phyloP scores from a whole-genome alignment of 441 rosid genomes.

The Erodium trifolium region DNA sequence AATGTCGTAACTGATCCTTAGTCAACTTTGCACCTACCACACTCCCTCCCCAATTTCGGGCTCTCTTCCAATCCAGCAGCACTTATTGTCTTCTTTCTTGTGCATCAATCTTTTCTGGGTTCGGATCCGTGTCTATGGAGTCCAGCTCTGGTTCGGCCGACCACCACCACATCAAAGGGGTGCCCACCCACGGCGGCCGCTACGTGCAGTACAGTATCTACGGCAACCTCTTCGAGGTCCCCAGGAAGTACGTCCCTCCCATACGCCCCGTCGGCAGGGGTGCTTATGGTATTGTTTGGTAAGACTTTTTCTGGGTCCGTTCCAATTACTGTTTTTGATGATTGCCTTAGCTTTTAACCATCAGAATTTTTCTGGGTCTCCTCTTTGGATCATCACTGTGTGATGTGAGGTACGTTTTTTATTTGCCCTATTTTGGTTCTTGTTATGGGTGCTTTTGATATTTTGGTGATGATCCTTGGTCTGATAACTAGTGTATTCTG shows the following conservation, averaged over 20 bases:
- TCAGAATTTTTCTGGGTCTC: too few species aligned
- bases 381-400: too few species aligned
- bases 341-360: neutral
- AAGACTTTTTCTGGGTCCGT: slow-evolving; percentile 10
- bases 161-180: slow-evolving; percentile 48
- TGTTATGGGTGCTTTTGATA: neutral
- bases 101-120: slow-evolving; percentile 1
- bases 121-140: slow-evolving; percentile 23
- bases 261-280: slow-evolving; percentile 86
- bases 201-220: slow-evolving; percentile 71
- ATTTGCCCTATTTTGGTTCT: neutral
- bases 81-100: neutral
- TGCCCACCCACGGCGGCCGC: slow-evolving; percentile 75
- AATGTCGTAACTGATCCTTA: neutral
- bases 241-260: slow-evolving; percentile 79
- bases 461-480: neutral
- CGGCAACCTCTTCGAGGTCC: slow-evolving; percentile 79
- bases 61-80: neutral
- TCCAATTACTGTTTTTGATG: neutral
- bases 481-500: neutral
- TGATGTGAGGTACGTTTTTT: neutral
- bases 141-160: slow-evolving; percentile 29
- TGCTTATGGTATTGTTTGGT: slow-evolving; percentile 79
- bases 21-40: slow-evolving; percentile 15
- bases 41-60: slow-evolving; percentile 8